A percentile compares a stretch with the other conserved stretches of the same genome.
These are phyloP conservation scores for Aciculosporium take DNA, from an alignment of 2,329 filamentous ascomycete genomes.

Conservation along the genomic window DNA sequence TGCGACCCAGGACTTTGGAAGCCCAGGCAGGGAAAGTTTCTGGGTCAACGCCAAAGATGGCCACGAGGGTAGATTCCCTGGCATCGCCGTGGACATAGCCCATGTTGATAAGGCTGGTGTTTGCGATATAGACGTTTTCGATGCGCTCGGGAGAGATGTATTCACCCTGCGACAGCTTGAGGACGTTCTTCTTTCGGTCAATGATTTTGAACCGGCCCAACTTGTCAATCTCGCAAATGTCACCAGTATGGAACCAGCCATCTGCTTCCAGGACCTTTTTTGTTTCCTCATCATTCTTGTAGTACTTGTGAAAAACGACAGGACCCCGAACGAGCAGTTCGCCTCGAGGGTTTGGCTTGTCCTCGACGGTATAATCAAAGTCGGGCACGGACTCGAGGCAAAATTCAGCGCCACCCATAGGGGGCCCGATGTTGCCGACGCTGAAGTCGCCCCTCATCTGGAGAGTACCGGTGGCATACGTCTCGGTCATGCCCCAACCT, in stretches of 20 bases:
- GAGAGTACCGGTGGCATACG: constrained; percentile 62
- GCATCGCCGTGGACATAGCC: constrained; percentile 87
- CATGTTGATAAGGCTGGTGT: constrained; percentile 60
- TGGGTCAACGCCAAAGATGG: constrained; percentile 76
- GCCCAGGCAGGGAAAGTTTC: constrained; percentile 71
- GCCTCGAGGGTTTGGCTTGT: constrained; percentile 80
- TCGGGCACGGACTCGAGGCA: constrained; percentile 82
- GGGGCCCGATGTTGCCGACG: constrained; percentile 67
- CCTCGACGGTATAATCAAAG: constrained; percentile 79
- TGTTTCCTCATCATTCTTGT: constrained; percentile 81
- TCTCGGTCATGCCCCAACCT: constrained; percentile 89
- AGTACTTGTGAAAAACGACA: constrained; percentile 75
- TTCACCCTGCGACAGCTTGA: constrained; percentile 94
- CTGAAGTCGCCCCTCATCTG: constrained; percentile 60
- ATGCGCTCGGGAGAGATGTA: constrained; percentile 96
- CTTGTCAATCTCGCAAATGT: constrained; percentile 75
- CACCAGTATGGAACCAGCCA: constrained; percentile 95
- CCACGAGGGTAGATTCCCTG: constrained; percentile 68
- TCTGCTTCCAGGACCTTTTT: constrained; percentile 67
- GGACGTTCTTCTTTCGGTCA: constrained; percentile 96
- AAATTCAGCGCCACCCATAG: constrained; percentile 53
- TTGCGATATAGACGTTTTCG: constrained; percentile 84
- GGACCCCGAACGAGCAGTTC: constrained; percentile 75
- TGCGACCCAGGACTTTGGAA: constrained; percentile 57
- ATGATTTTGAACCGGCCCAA: constrained; percentile 83